Base-by-base conservation (phyloP, 2,329 filamentous ascomycete species). In the Penicillium sp. region DNA sequence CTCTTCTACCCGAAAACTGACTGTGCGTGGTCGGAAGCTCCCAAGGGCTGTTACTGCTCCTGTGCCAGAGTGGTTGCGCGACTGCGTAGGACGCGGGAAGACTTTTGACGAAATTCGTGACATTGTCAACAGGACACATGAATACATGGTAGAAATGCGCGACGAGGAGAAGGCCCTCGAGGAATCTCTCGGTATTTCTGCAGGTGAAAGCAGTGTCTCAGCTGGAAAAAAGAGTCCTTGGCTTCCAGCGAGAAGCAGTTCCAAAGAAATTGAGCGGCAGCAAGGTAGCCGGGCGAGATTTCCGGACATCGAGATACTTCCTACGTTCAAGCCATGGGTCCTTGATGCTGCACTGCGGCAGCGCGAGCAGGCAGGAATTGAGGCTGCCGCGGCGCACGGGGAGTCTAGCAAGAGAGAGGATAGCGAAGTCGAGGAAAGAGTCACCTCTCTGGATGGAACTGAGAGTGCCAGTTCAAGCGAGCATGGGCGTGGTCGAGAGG, bases 241-340 rank as follows among this genome's bases (percentile, higher is more conserved):
- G 37, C 18, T 40, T 40, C 37, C 37, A 40, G 18, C 37, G 2
- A 20, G 37, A 22, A 40, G 18, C 18, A 22, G n/a, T 9, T 40
- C 37, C 7, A 51, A 41, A n/a, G 22, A 43, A 2, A 33, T 50
- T 4, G 26, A 45, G 1, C 26, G 41, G 1, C 14, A 25, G 18
- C 40, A 49, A 14, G 18, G 22, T 8, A 64, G 58, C 29, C 44
- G 31, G 1, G 58, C 58, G 7, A 59, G 59, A 20, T 76, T 76
- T 49, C 74, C 74, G 0, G 74, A 76, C 60, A 69, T 76, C 40
- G 74, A 75, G 57, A 74, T 76, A 40, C 56, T 76, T 42, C 74
- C 74, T 1, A 65, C 59, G 5, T 73, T 75, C 53, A 41, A 57
- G 50, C 49, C 42, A 20, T 61, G 58, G 57, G 58, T 63, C 26